phyloP scores from a whole-genome alignment of 2,329 filamentous ascomycete species.

The Ceratocystis papillata region DNA sequence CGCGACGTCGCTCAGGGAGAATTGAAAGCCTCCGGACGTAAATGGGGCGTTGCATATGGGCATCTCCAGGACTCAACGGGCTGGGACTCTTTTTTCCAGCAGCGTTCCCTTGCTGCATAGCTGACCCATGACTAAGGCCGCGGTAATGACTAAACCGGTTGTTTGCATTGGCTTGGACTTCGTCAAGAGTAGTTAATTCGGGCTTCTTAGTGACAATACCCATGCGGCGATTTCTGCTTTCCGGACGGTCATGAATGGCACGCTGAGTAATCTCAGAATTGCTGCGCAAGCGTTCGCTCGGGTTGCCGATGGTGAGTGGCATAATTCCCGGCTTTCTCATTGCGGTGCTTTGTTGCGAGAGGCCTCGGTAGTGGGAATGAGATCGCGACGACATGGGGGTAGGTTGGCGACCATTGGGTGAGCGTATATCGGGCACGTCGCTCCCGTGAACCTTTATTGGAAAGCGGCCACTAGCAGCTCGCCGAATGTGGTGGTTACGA shows the following conservation, averaged over 20 bases:
- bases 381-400: slow-evolving; percentile 64
- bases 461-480: slow-evolving; percentile 54
- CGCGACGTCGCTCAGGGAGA: slow-evolving; percentile 51
- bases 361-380: slow-evolving; percentile 62
- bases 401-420: slow-evolving; percentile 46
- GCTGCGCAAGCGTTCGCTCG: slow-evolving; percentile 56
- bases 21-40: slow-evolving; percentile 55
- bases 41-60: slow-evolving; percentile 46
- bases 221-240: slow-evolving; percentile 52
- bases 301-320: slow-evolving; percentile 56
- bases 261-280: slow-evolving; percentile 52
- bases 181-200: slow-evolving; percentile 52
- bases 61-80: slow-evolving; percentile 50
- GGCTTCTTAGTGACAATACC: slow-evolving; percentile 52
- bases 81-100: slow-evolving; percentile 36
- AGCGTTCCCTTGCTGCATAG: slow-evolving; percentile 46
- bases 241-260: slow-evolving; percentile 39
- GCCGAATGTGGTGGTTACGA: slow-evolving; percentile 54
- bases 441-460: slow-evolving; percentile 63
- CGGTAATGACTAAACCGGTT: slow-evolving; percentile 58
- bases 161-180: slow-evolving; percentile 43
- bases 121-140: slow-evolving; percentile 57
- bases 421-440: slow-evolving; percentile 57
- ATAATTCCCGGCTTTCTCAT: slow-evolving; percentile 58
- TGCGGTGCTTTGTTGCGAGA: slow-evolving; percentile 54